These are phyloP conservation scores for Endocalyx cinctus DNA, from an alignment of 2,329 filamentous ascomycete genomes.

Conservation along the genomic window DNA sequence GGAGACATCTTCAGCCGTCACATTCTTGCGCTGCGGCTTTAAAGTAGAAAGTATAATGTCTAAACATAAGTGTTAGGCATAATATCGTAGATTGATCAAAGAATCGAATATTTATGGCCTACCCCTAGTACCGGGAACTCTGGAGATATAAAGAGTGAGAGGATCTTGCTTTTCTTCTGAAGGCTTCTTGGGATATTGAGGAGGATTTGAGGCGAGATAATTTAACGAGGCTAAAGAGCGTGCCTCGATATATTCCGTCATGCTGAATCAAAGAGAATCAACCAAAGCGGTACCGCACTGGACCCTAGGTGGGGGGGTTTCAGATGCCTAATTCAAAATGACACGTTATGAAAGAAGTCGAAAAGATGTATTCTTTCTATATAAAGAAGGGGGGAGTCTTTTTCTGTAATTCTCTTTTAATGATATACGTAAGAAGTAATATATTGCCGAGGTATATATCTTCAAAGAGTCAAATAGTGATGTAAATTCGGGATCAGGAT, in stretches of 20 bases:
- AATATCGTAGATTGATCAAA: conserved; percentile 10
- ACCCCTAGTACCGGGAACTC: conserved; percentile 90
- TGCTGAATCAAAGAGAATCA: too few species aligned
- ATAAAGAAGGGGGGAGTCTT: too few species aligned
- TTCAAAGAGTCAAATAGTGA: too few species aligned
- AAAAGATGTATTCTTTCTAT: too few species aligned
- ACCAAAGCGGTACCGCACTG: too few species aligned
- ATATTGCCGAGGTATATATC: too few species aligned
- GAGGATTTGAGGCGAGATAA: conserved; percentile 77
- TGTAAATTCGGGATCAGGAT: too few species aligned
- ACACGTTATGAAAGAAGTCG: too few species aligned
- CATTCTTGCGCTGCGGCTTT: conserved; percentile 83
- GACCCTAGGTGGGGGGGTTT: too few species aligned
- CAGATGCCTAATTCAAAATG: too few species aligned
- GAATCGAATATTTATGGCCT: conserved; percentile 21
- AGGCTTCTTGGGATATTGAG: conserved; percentile 76
- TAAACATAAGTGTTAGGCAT: conserved; percentile 30
- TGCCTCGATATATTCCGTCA: conserved; percentile 61
- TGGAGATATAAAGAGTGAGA: conserved; percentile 82
- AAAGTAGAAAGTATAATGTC: conserved; percentile 90
- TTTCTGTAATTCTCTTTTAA: too few species aligned
- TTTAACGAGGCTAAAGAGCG: conserved; percentile 78
- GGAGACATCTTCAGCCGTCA: conserved; percentile 81
- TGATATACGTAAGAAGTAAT: too few species aligned
- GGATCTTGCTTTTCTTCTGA: conserved; percentile 64